These are phyloP conservation scores for Wickerhamomyces silvicola DNA, from an alignment of 805 yeast species.

Conservation along the genomic window DNA sequence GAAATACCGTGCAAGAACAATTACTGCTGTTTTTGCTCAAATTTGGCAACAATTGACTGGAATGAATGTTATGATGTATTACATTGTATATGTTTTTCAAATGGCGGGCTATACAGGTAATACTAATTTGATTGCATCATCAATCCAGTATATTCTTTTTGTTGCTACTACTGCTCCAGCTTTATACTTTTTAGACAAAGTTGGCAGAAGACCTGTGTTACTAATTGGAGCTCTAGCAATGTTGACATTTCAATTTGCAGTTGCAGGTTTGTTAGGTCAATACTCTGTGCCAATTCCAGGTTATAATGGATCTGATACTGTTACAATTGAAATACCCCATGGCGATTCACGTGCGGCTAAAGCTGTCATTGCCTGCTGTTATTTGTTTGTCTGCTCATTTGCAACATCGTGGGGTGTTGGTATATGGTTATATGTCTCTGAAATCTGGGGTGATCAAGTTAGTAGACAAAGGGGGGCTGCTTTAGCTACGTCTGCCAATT, in stretches of 20 bases:
- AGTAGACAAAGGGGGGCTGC: slow-evolving; percentile 56
- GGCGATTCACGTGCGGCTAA: slow-evolving; percentile 29
- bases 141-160: slow-evolving; percentile 42
- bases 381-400: slow-evolving; percentile 40
- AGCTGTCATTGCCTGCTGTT: slow-evolving; percentile 33
- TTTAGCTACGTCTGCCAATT: slow-evolving; percentile 18
- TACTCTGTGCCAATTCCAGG: too few species aligned
- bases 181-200: slow-evolving; percentile 43
- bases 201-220: slow-evolving; percentile 63
- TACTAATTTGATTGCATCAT: slow-evolving; percentile 47
- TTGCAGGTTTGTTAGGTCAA: too few species aligned
- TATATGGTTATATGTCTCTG: slow-evolving; percentile 20
- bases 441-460: slow-evolving; percentile 16
- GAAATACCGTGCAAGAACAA: slow-evolving; percentile 36
- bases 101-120: too few species aligned
- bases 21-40: slow-evolving; percentile 37
- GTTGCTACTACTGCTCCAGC: slow-evolving; percentile 49
- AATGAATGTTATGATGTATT: slow-evolving; percentile 66
- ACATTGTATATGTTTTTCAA: too few species aligned
- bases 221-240: slow-evolving; percentile 58
- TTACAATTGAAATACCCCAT: slow-evolving; percentile 33
- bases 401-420: slow-evolving; percentile 38
- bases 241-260: too few species aligned
- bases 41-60: slow-evolving; percentile 66
- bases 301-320: slow-evolving; percentile 27